Conservation (phyloP, 805 yeast species). For the Groenewaldozyma tartarivorans region DNA sequence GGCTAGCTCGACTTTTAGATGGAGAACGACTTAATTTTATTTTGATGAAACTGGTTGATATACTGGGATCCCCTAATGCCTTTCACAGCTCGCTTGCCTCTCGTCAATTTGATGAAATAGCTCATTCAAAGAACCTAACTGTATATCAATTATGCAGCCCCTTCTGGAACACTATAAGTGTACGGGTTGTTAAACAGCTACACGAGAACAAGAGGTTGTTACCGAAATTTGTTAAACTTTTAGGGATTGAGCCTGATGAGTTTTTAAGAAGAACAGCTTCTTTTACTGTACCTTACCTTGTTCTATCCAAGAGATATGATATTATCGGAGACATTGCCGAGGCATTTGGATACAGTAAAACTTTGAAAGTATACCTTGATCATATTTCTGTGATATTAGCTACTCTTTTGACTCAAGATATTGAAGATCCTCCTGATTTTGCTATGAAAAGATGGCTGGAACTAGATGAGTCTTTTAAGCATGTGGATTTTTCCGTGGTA, state of each 20-base stretch:
- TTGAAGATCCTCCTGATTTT: slow-evolving; percentile 38
- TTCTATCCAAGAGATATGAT: slow-evolving; percentile 56
- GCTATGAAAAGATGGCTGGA: slow-evolving; percentile 45
- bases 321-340: slow-evolving; percentile 53
- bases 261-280: slow-evolving; percentile 62
- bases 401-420: slow-evolving; percentile 43
- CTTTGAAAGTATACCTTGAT: slow-evolving; percentile 39
- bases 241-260: slow-evolving; percentile 50
- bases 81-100: slow-evolving; percentile 62
- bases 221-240: slow-evolving; percentile 49
- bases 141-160: slow-evolving; percentile 79
- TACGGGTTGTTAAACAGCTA: slow-evolving; percentile 47
- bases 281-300: slow-evolving; percentile 67
- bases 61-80: slow-evolving; percentile 53
- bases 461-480: slow-evolving; percentile 39
- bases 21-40: slow-evolving; percentile 64
- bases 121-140: slow-evolving; percentile 46
- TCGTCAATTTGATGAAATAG: slow-evolving; percentile 50
- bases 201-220: slow-evolving; percentile 44
- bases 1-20: slow-evolving; percentile 47
- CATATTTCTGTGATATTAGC: slow-evolving; percentile 50
- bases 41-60: slow-evolving; percentile 54
- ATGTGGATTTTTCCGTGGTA: slow-evolving; percentile 23
- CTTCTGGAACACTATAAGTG: slow-evolving; percentile 62
- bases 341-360: slow-evolving; percentile 33